These are phyloP conservation scores for Tulasnella sp. DNA, from an alignment of 768 basidiomycete species.

Conservation along the genomic window DNA sequence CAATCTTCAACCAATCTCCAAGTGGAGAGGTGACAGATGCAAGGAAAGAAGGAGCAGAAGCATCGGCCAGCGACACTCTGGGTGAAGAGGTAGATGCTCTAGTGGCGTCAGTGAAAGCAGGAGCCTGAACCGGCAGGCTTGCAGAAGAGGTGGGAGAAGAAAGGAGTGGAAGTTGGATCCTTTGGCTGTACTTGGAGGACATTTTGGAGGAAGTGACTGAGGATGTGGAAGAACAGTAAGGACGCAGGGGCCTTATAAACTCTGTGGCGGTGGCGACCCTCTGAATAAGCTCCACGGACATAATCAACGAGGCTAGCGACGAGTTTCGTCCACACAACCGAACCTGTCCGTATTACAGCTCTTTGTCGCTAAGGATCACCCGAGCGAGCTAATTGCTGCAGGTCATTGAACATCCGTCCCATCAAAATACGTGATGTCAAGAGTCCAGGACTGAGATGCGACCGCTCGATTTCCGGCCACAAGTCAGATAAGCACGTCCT, in stretches of 20 bases:
- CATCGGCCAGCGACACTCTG: constrained; percentile 1
- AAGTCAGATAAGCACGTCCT: constrained; percentile 1
- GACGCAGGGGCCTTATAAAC: background rate
- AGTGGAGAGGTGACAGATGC: background rate
- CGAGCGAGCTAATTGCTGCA: background rate
- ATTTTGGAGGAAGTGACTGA: background rate
- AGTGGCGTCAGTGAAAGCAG: background rate
- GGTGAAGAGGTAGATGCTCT: background rate
- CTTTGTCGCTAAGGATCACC: constrained; percentile 6
- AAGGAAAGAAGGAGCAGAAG: background rate
- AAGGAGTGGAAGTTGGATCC: constrained; percentile 10
- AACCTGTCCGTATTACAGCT: background rate
- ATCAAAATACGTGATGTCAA: constrained; percentile 5
- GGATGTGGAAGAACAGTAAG: background rate
- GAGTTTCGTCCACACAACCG: background rate
- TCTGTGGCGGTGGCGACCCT: constrained; percentile 2
- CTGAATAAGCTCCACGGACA: background rate
- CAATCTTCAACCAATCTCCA: background rate
- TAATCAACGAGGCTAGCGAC: background rate
- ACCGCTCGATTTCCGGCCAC: constrained; percentile 2
- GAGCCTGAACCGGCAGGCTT: constrained; percentile 6
- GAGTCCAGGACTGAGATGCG: background rate
- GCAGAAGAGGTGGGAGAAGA: constrained; percentile 1
- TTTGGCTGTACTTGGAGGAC: constrained; percentile 3
- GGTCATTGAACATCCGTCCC: background rate